A percentile compares a stretch with the other conserved stretches of the same genome.
Conservation (phyloP, 2,329 filamentous ascomycete genomes). For the Pseudocercospora ulei region DNA sequence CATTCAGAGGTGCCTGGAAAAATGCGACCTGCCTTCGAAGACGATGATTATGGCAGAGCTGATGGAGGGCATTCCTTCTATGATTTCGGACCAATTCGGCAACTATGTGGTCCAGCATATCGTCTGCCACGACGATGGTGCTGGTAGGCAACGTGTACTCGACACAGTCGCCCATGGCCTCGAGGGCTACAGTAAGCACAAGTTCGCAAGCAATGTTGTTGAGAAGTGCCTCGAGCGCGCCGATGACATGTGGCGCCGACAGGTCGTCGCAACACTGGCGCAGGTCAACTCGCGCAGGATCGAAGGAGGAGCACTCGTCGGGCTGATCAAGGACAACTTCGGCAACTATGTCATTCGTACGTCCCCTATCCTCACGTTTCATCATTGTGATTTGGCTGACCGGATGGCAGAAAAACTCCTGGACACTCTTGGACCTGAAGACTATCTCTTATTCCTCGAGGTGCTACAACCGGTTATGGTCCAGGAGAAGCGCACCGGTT, state of each 20-base stretch:
- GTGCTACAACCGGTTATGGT: constrained; percentile 40
- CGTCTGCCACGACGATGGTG: constrained; percentile 63
- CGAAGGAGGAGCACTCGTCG: constrained; percentile 55
- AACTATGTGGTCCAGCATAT: constrained; percentile 96
- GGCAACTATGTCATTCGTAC: constrained; percentile 96
- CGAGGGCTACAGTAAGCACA: constrained; percentile 75
- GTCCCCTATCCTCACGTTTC: constrained; percentile 37
- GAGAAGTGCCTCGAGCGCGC: constrained; percentile 79
- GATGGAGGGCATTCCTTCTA: constrained; percentile 57
- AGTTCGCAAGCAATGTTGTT: constrained; percentile 93
- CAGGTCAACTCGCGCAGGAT: constrained; percentile 44
- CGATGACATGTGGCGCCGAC: constrained; percentile 56
- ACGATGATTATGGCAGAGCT: constrained; percentile 67
- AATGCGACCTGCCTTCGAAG: constrained; percentile 59
- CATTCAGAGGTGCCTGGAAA: constrained; percentile 81
- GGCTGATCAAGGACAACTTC: constrained; percentile 79
- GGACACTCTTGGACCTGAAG: constrained; percentile 36
- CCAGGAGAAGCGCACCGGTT: constrained; percentile 38
- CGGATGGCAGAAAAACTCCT: constrained; percentile 63
- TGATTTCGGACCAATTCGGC: constrained; percentile 81
- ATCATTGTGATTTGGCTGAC: constrained; percentile 16
- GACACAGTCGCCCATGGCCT: constrained; percentile 61
- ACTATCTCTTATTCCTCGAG: constrained; percentile 39
- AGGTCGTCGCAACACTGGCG: constrained; percentile 54
- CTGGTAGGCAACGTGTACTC: constrained; percentile 65